phyloP scores from a whole-genome alignment of 2,329 filamentous ascomycete species.

The Immersiporthe knoxdaviesiana region DNA sequence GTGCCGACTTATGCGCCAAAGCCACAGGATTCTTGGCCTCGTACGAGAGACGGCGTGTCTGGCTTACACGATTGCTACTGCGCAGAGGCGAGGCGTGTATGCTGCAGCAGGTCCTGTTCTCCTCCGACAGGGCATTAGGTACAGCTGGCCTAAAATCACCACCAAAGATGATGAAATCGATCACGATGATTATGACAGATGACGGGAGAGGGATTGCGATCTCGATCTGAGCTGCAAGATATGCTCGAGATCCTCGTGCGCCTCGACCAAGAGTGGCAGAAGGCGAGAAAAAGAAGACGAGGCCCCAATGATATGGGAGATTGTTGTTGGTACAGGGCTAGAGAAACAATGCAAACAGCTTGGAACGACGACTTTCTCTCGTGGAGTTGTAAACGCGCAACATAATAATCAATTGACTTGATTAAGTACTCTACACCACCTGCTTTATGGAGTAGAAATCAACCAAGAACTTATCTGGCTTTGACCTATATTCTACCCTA shows the following conservation, averaged over 20 bases:
- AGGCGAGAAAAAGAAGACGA: background rate
- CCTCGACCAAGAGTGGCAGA: background rate
- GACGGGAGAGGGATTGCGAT: background rate
- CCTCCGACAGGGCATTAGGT: background rate
- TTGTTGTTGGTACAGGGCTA: no score
- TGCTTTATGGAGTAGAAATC: no score
- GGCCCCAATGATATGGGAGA: no score
- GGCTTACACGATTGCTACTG: background rate
- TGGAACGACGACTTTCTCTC: no score
- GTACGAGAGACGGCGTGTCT: background rate
- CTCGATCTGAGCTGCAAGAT: conserved; percentile 7
- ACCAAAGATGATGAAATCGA: background rate
- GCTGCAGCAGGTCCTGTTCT: background rate
- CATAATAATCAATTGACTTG: no score
- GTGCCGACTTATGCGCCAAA: background rate
- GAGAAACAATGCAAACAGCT: no score
- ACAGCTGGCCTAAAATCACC: background rate
- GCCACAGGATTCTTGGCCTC: background rate
- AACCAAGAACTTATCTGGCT: no score
- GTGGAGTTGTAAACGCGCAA: no score
- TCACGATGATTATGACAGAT: no score
- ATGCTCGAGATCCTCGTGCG: conserved; percentile 5
- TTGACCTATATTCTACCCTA: no score
- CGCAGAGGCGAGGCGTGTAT: background rate
- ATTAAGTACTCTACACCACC: no score